These are phyloP conservation scores for Cladosporium sp. DNA, from an alignment of 2,329 filamentous ascomycete genomes.

Conservation along the genomic window DNA sequence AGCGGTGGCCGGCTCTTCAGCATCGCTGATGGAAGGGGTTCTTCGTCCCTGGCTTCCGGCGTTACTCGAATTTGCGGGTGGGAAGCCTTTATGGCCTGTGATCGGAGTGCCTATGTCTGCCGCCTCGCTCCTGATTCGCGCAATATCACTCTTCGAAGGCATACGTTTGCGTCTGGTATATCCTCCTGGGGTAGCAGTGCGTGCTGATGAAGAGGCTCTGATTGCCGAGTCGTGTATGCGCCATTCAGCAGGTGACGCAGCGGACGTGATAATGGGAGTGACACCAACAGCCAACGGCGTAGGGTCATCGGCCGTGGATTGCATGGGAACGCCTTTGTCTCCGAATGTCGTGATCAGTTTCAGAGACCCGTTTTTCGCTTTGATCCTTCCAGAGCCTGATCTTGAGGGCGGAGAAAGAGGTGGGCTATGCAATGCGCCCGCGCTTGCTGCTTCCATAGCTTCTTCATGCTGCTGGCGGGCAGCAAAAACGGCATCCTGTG, in stretches of 20 bases:
- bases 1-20: constrained; percentile 25
- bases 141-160: constrained; percentile 53
- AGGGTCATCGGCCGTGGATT: constrained; percentile 58
- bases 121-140: constrained; percentile 52
- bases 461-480: constrained; percentile 50
- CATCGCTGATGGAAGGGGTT: constrained; percentile 21
- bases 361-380: constrained; percentile 75
- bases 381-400: constrained; percentile 45
- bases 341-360: constrained; percentile 91
- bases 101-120: constrained; percentile 52
- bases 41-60: constrained; percentile 15
- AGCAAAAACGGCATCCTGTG: constrained; percentile 55
- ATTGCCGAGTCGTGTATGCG: too few species aligned
- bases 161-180: constrained; percentile 59
- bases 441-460: constrained; percentile 34
- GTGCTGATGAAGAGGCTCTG: neutral
- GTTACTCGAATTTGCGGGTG: too few species aligned
- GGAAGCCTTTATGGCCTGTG: too few species aligned
- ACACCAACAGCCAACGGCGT: constrained; percentile 52
- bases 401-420: constrained; percentile 68
- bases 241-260: constrained; percentile 50
- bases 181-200: constrained; percentile 54
- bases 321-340: constrained; percentile 58
- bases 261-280: constrained; percentile 73
- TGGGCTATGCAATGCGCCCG: constrained; percentile 58